Evolutionary conservation across 345 rosid genomes (phyloP).

Genomic region (Excoecaria agallocha): DNA sequence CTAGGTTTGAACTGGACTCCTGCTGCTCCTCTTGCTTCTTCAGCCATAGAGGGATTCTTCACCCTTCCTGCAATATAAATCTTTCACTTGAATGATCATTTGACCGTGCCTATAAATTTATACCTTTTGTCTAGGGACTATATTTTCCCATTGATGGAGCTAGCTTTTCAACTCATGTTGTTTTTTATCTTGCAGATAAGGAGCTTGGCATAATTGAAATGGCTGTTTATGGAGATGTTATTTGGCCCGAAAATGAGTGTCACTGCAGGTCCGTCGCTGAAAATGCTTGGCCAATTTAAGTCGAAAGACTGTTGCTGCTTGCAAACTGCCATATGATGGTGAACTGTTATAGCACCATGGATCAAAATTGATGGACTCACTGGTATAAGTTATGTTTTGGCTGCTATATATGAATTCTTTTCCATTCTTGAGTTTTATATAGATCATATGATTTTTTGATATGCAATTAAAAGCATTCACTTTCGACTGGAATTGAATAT

Average conservation of each 20-base stretch:
- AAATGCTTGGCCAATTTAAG: conserved; percentile 71
- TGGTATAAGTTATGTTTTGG: too few species aligned
- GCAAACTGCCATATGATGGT: conserved; percentile 58
- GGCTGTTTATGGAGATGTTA: conserved; percentile 94
- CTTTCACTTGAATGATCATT: neutral
- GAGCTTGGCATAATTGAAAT: conserved; percentile 92
- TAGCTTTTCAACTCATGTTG: neutral
- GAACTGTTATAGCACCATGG: conserved; percentile 22
- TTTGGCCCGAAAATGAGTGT: conserved; percentile 84
- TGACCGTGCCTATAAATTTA: neutral
- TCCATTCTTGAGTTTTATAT: neutral
- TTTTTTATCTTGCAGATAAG: conserved; percentile 49
- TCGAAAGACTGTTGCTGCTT: conserved; percentile 64
- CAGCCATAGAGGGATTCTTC: neutral
- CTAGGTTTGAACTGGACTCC: neutral
- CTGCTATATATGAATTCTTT: neutral
- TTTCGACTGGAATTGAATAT: neutral
- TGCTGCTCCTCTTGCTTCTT: neutral
- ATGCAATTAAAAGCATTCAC: neutral
- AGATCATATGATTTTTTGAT: neutral
- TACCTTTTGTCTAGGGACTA: too few species aligned
- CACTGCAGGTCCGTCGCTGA: conserved; percentile 86
- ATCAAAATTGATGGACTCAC: neutral
- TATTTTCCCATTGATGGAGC: too few species aligned
- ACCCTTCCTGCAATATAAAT: neutral